Evolutionary conservation across 441 rosid species (phyloP).

Genomic region (Aquilaria agallochum): DNA sequence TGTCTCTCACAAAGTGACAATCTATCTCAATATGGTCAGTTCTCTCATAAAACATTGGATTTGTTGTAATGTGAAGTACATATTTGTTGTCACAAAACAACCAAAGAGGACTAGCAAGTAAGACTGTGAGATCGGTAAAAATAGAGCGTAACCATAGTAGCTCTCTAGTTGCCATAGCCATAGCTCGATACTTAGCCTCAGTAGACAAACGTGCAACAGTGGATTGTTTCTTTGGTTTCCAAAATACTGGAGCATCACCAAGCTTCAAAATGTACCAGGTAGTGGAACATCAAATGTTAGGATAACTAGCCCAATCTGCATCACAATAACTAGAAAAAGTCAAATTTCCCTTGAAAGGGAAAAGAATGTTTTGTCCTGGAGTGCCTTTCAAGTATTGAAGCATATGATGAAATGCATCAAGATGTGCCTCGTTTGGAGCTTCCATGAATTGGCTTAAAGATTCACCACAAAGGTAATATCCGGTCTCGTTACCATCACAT

Average conservation of each 20-base stretch:
- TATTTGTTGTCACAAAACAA: not conserved
- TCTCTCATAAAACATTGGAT: not conserved
- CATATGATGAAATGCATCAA: not conserved
- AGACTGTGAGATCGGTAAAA: not conserved
- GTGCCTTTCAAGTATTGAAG: not conserved
- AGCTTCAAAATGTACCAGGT: not conserved
- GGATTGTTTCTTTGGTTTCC: not conserved
- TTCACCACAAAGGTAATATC: not conserved
- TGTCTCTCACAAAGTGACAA: too few relatives aligned
- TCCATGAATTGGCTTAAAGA: not conserved
- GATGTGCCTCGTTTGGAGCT: not conserved
- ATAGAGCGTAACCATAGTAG: not conserved
- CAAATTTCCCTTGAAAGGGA: not conserved
- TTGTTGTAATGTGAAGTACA: not conserved
- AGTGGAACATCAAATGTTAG: not conserved
- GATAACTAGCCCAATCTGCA: conserved; percentile 4
- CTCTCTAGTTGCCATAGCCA: not conserved
- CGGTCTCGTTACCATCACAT: not conserved
- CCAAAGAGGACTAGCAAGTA: not conserved
- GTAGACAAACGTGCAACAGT: not conserved
- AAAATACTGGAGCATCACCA: not conserved
- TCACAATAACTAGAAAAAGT: not conserved
- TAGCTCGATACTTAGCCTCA: not conserved
- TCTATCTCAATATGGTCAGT: too few relatives aligned
- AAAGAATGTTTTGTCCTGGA: not conserved